These are phyloP conservation scores for Termitomyces sp. DNA, from an alignment of 1,284 basidiomycete species.

Conservation along the genomic window DNA sequence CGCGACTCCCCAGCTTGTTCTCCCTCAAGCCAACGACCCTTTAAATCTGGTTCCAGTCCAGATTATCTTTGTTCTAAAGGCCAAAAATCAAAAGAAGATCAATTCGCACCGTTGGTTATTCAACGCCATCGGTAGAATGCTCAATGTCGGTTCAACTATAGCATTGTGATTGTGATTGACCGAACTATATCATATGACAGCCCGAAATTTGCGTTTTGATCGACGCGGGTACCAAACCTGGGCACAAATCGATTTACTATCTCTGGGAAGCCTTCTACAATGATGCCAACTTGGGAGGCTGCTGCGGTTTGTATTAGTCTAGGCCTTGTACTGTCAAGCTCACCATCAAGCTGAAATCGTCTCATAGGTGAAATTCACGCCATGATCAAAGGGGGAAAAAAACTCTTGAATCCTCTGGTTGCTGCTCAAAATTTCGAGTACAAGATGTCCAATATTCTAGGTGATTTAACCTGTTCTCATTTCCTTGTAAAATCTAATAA, in stretches of 20 bases:
- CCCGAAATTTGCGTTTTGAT: constrained; percentile 89
- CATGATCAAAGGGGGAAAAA: constrained; percentile 89
- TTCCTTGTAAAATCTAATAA: not conserved
- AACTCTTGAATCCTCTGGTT: constrained; percentile 89
- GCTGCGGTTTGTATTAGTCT: constrained; percentile 33
- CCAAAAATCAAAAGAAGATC: constrained; percentile 97
- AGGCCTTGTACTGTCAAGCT: not conserved
- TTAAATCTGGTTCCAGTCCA: constrained; percentile 95
- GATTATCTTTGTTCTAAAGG: constrained; percentile 93
- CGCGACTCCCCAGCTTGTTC: constrained; percentile 81
- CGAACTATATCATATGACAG: constrained; percentile 28
- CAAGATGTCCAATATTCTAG: constrained; percentile 95
- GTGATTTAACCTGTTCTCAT: constrained; percentile 31
- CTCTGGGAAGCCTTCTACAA: constrained; percentile 93
- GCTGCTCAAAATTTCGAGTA: constrained; percentile 99
- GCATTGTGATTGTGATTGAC: not conserved
- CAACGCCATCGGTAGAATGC: constrained; percentile 87
- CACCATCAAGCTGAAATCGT: not conserved
- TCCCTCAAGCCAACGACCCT: constrained; percentile 83
- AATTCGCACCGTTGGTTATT: constrained; percentile 98
- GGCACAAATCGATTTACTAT: constrained; percentile 95
- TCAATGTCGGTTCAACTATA: constrained; percentile 46
- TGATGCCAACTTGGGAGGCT: constrained; percentile 47
- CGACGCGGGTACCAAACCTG: constrained; percentile 94
- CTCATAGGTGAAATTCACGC: constrained; percentile 82